Evolutionary conservation across 805 yeast species (phyloP), one percentile per base, ranked within the genome.

Genomic region (Pichia thaimueangensis): DNA sequence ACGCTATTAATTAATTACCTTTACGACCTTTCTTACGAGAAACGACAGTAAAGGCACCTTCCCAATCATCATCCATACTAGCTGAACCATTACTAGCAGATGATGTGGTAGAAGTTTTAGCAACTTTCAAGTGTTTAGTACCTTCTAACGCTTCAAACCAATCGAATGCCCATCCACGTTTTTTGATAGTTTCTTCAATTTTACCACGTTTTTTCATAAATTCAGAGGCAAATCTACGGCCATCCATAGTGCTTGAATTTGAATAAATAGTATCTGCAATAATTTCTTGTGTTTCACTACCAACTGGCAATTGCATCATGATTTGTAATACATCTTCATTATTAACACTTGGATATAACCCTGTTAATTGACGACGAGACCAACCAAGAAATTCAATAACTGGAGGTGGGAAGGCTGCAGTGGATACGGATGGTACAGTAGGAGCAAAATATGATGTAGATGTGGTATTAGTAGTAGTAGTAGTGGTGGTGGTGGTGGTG

Each of bases 261-360:
- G 93, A 80, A 65, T 87, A 88, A 45, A 91, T 79, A 11, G 96
- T 86, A 57, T 91, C 98, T 2, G 95, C 82, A 57, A 91, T 88
- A 59, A 91, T 85, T 59, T 82, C 95, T 37, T 73, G 70, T 0
- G 95, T 78, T 52, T 87, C 96, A 6, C 71, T 53, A 30, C 80
- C 76, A n/a, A 74, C 64, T 28, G 97, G 96, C 48, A 91, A 73
- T 47, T 87, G 80, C 48, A 89, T 67, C 54, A 93, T 73, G 57
- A 93, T 80, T 43, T 83, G 80, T 37, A 91, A 68, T 32, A 93
- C 78, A 58, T 85, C 96, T 48, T 82, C 85, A 37, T 72, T 73
- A 32, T 87, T 80, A 31, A 89, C 88, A 15, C 86, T 81, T 9
- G 80, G 74, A 57, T 86, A 81, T 58, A 91, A 69, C 47, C 74